These are phyloP conservation scores for Thelonectria discophora DNA, from an alignment of 2,329 filamentous ascomycete genomes.

Conservation along the genomic window DNA sequence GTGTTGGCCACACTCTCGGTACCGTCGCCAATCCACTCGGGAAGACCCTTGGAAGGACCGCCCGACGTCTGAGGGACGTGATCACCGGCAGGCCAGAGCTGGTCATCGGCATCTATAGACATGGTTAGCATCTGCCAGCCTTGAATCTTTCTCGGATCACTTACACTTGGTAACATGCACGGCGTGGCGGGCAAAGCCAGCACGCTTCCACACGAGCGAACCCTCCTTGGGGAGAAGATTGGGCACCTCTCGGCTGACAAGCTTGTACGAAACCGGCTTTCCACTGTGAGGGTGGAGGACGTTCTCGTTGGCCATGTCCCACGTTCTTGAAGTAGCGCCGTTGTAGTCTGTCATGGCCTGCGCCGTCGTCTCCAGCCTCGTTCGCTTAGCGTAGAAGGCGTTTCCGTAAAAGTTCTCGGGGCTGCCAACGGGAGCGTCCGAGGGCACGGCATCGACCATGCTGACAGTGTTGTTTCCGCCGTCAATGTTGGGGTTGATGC, in stretches of 20 bases:
- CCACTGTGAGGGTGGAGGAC: conserved; percentile 87
- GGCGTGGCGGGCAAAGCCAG: conserved; percentile 86
- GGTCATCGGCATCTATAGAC: conserved; percentile 73
- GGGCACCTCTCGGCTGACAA: conserved; percentile 87
- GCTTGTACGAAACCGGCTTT: conserved; percentile 87
- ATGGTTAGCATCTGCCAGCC: conserved; percentile 1
- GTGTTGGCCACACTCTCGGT: conserved; percentile 77
- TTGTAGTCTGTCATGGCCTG: conserved; percentile 83
- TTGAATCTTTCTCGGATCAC: conserved; percentile 36
- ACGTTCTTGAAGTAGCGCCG: conserved; percentile 79
- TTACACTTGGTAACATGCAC: conserved; percentile 90
- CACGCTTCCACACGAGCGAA: conserved; percentile 87
- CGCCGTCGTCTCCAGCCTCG: conserved; percentile 75
- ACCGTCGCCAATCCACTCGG: conserved; percentile 80
- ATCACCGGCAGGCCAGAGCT: conserved; percentile 85
- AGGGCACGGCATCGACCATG: conserved; percentile 78
- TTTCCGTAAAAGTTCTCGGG: conserved; percentile 89
- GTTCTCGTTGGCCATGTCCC: conserved; percentile 89
- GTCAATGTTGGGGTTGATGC: conserved; percentile 87
- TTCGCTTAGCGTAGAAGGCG: conserved; percentile 87
- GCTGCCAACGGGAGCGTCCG: conserved; percentile 79
- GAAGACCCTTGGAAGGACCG: conserved; percentile 76
- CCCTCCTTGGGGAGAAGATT: conserved; percentile 80
- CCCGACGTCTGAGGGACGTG: conserved; percentile 91
- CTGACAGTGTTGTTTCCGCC: conserved; percentile 86